Conservation (phyloP, 106 monocot species). For the Acorus gramineus region DNA sequence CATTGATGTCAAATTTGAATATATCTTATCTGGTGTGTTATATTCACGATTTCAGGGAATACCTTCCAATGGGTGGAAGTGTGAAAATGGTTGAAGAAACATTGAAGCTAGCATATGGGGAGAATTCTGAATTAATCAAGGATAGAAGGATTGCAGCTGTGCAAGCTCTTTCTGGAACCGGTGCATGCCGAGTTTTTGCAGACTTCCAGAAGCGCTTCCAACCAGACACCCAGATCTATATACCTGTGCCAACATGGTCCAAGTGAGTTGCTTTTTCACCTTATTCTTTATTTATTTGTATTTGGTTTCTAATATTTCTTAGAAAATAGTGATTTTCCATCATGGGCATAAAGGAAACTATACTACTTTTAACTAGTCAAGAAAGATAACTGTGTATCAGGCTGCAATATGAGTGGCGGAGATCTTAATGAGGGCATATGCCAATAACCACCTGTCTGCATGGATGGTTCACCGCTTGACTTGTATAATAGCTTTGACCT, state of each 20-base stretch:
- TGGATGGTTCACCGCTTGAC: too few relatives aligned
- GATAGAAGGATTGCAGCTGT: constrained; percentile 84
- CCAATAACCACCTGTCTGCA: too few relatives aligned
- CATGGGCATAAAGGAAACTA: too few relatives aligned
- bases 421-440: too few relatives aligned
- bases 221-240: constrained; percentile 90
- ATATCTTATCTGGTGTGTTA: background rate
- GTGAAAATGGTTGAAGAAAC: constrained; percentile 75
- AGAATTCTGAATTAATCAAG: constrained; percentile 79
- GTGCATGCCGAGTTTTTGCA: constrained; percentile 94
- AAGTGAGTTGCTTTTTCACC: constrained; percentile 47
- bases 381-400: too few relatives aligned
- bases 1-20: background rate
- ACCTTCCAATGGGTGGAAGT: constrained; percentile 98
- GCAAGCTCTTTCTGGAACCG: constrained; percentile 90
- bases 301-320: background rate
- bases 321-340: too few relatives aligned
- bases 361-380: too few relatives aligned
- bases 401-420: too few relatives aligned
- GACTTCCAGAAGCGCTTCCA: constrained; percentile 88
- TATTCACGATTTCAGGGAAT: constrained; percentile 52
- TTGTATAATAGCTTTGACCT: too few relatives aligned
- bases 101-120: constrained; percentile 92
- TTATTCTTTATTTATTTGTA: background rate
- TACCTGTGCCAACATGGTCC: constrained; percentile 90